Conservation (phyloP, 768 basidiomycete genomes). For the Clathrus columnatus region DNA sequence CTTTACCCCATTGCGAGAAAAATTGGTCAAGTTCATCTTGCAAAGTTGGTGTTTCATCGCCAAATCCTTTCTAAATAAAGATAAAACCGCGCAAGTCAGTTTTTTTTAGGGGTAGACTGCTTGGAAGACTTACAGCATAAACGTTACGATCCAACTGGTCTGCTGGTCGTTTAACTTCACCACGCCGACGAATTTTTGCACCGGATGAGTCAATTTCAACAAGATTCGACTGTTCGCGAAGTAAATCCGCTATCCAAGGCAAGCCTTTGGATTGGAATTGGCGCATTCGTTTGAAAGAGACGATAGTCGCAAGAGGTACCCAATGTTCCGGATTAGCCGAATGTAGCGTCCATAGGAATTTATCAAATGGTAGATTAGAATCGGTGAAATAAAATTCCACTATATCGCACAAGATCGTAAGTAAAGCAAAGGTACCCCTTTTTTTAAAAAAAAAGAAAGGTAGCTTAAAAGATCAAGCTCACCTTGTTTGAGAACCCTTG, state of each 20-base stretch:
- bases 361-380: conserved; percentile 91
- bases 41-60: conserved; percentile 50
- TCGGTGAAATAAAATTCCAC: conserved; percentile 97
- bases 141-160: conserved; percentile 76
- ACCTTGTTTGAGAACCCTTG: conserved; percentile 8
- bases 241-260: conserved; percentile 62
- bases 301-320: conserved; percentile 79
- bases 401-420: conserved; percentile 22
- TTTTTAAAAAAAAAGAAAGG: no score
- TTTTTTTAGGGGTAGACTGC: neutral
- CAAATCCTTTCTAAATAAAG: conserved; percentile 98
- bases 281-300: conserved; percentile 93
- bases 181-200: conserved; percentile 62
- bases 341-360: conserved; percentile 94
- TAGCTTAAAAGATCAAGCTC: no score
- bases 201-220: conserved; percentile 72
- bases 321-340: conserved; percentile 77
- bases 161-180: conserved; percentile 70
- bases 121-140: conserved; percentile 63
- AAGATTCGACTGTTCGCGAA: conserved; percentile 37
- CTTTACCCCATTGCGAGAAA: conserved; percentile 67
- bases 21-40: conserved; percentile 73
- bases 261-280: conserved; percentile 52
- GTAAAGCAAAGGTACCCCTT: no score
- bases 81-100: conserved; percentile 4